phyloP scores from a whole-genome alignment of 371 early-diverging fungal species.

The Chytridiales sp. region DNA sequence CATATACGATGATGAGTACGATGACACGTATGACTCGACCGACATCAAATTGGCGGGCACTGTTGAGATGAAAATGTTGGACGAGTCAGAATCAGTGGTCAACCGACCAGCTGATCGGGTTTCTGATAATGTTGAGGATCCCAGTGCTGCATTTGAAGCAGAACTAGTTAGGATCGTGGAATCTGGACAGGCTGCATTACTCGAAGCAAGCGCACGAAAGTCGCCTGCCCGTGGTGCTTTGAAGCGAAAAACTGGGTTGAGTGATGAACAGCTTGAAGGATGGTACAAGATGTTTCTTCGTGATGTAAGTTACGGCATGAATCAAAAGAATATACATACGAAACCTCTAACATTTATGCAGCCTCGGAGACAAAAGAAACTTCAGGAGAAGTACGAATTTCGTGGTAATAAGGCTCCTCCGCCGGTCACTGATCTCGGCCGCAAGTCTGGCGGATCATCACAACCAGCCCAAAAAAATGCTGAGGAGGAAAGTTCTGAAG shows the following conservation, averaged over 20 bases:
- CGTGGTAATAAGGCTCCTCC: constrained; percentile 44
- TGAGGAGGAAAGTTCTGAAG: background rate
- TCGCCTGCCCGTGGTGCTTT: constrained; percentile 61
- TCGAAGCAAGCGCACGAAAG: constrained; percentile 64
- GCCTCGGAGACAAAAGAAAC: constrained; percentile 64
- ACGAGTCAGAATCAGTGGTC: constrained; percentile 48
- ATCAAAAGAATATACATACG: background rate
- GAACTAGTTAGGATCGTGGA: constrained; percentile 8
- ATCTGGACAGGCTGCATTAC: constrained; percentile 18
- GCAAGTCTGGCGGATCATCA: too few species aligned
- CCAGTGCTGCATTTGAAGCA: constrained; percentile 6
- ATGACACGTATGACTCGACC: constrained; percentile 84
- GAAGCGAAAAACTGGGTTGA: constrained; percentile 66
- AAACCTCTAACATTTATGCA: too few species aligned
- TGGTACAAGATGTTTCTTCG: constrained; percentile 85
- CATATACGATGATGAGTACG: constrained; percentile 61
- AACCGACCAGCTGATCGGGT: background rate
- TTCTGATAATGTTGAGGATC: constrained; percentile 1
- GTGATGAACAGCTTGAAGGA: constrained; percentile 91
- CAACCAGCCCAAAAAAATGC: constrained; percentile 9
- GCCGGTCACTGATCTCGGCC: too few species aligned
- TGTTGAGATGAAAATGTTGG: constrained; percentile 55
- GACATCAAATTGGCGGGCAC: constrained; percentile 61
- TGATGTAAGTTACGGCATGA: constrained; percentile 59
- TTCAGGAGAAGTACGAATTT: constrained; percentile 61